Evolutionary conservation across 352 stramenopile genomes (phyloP).

Genomic region (Lagenidium giganteum): DNA sequence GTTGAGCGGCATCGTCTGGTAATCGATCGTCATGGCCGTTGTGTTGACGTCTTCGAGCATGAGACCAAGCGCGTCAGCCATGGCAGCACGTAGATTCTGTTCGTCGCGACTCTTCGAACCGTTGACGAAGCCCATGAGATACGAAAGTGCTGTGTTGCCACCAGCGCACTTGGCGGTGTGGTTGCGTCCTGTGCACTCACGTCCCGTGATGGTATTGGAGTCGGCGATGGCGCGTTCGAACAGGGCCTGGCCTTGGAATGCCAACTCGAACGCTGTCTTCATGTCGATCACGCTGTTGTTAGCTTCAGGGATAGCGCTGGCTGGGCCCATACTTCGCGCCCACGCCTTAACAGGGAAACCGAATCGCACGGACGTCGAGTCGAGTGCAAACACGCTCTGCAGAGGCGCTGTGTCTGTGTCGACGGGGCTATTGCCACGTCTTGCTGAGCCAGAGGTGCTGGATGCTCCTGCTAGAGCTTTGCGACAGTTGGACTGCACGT

Average conservation of each 20-base stretch:
- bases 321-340: conserved; percentile 27
- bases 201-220: no score
- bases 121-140: no score
- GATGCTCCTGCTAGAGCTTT: no score
- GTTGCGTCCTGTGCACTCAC: no score
- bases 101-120: not conserved
- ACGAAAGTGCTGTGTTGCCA: no score
- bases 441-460: no score
- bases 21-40: conserved; percentile 1
- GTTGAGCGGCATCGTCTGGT: conserved; percentile 12
- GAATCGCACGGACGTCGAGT: conserved; percentile 33
- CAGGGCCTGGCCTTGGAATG: conserved; percentile 22
- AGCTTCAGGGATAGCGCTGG: conserved; percentile 10
- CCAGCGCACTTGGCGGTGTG: no score
- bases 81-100: not conserved
- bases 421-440: no score
- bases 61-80: not conserved
- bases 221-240: conserved; percentile 15
- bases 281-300: conserved; percentile 2
- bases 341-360: conserved; percentile 39
- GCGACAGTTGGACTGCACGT: conserved; percentile 24
- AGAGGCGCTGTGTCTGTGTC: no score
- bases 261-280: conserved; percentile 18
- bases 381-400: conserved; percentile 35
- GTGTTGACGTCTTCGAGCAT: not conserved